Evolutionary conservation across 305 asterid species (phyloP).

Genomic region (Plantago lanceolata): DNA sequence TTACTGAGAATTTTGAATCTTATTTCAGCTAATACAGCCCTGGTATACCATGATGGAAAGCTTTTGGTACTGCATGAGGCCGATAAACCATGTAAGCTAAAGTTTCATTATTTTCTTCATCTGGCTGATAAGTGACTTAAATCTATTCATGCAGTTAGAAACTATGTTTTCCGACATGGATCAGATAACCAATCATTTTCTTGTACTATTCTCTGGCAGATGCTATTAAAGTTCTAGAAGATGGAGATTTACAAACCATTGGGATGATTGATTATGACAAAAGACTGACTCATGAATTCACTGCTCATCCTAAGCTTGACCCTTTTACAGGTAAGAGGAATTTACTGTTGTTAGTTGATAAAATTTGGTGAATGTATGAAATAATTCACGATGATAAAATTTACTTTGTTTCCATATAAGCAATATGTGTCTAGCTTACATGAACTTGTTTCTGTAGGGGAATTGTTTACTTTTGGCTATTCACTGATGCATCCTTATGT

Average conservation of each 20-base stretch:
- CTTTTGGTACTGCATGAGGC: constrained; percentile 86
- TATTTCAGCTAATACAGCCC: constrained; percentile 86
- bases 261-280: constrained; percentile 93
- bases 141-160: neutral
- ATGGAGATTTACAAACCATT: constrained; percentile 95
- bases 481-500: too few species aligned
- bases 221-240: constrained; percentile 83
- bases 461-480: too few species aligned
- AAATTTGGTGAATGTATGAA: too few species aligned
- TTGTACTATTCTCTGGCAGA: constrained; percentile 36
- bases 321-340: constrained; percentile 73
- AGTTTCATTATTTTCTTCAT: neutral
- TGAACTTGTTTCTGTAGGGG: constrained; percentile 47
- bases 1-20: constrained; percentile 17
- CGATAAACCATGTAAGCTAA: constrained; percentile 87
- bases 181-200: constrained; percentile 1
- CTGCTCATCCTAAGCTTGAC: constrained; percentile 99
- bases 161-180: constrained; percentile 6
- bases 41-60: constrained; percentile 83
- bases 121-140: too few species aligned
- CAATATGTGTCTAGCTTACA: too few species aligned
- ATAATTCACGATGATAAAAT: neutral
- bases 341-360: neutral
- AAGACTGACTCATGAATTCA: constrained; percentile 73
- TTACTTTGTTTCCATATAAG: too few species aligned